Base-by-base conservation (phyloP, 306 rosid genomes). In the Rosa rugosa region DNA sequence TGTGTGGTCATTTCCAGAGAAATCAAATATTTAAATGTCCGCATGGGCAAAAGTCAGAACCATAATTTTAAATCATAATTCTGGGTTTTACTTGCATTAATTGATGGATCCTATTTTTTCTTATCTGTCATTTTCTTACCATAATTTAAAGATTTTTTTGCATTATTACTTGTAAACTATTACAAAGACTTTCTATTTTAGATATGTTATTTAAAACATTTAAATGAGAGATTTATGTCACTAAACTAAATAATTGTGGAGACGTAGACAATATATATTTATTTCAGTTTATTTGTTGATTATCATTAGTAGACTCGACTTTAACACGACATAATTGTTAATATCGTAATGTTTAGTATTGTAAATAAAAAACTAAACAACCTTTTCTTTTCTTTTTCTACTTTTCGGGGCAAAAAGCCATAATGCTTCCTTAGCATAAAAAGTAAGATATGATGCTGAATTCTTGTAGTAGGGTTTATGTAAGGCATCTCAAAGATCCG, bases 401-500 rank as follows among this genome's bases (percentile, higher is more conserved):
- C 10, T 44, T 44, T 44, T 8, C 11, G 1, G 5, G 5, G 5
- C n/a, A 56, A 56, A n/a, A 4, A 56, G 63, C 0, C n/a, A 8
- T 13, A 56, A 56, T 27, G 4, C 5, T 56, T 56, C 9, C 25
- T 1, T 8, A 56, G 2, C 63, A 56, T 56, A 56, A 20, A 56
- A 51, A 9, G 1, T 22, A 1, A 2, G 41, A 11, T 62, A 49
- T 11, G 44, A 70, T 69, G 41, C 72, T 34, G 74, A 59, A 69
- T 78, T 72, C 77, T 45, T 54, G 22, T n/a, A 25, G 27, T 47
- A 40, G 45, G 51, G 54, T 42, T 16, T 14, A 27, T 45, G 78
- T 0, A 31, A 50, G 60, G 76, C 64, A 42, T 56, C 20, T 23
- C 36, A 8, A 10, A 42, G 75, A 79, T 84, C 31, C 82, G 74